Evolutionary conservation across 83 land plant species (phyloP).

Genomic region (Picea engelmannii): DNA sequence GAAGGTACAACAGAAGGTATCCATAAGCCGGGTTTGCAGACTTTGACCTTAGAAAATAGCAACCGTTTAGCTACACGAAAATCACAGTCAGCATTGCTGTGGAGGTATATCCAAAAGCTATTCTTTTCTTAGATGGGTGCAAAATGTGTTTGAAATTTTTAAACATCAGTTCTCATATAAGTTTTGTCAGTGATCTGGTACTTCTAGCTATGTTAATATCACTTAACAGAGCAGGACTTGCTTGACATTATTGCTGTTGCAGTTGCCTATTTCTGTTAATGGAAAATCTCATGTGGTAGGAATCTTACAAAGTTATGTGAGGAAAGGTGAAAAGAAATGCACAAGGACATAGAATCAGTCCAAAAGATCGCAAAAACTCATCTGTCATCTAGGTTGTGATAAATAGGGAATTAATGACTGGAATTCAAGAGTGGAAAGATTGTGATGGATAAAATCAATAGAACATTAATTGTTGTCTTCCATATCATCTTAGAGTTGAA

Average conservation of each 20-base stretch:
- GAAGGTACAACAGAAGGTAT: constrained; percentile 41
- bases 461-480: too few relatives aligned
- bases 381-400: neutral
- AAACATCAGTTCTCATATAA: neutral
- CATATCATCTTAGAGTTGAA: neutral
- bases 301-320: neutral
- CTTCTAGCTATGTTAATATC: neutral
- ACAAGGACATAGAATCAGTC: neutral
- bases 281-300: too few relatives aligned
- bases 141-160: neutral
- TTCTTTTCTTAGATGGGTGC: constrained; percentile 1
- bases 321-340: neutral
- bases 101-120: constrained; percentile 46
- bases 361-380: neutral
- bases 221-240: neutral
- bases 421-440: too few relatives aligned
- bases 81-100: constrained; percentile 69
- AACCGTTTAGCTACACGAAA: constrained; percentile 37
- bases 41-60: constrained; percentile 19
- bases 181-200: neutral
- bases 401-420: neutral
- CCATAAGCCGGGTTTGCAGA: constrained; percentile 24
- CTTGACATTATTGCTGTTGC: neutral
- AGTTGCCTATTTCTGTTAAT: neutral
- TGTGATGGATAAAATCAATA: too few relatives aligned